phyloP scores from a whole-genome alignment of 768 basidiomycete genomes.

The Amanita subjunquillea region DNA sequence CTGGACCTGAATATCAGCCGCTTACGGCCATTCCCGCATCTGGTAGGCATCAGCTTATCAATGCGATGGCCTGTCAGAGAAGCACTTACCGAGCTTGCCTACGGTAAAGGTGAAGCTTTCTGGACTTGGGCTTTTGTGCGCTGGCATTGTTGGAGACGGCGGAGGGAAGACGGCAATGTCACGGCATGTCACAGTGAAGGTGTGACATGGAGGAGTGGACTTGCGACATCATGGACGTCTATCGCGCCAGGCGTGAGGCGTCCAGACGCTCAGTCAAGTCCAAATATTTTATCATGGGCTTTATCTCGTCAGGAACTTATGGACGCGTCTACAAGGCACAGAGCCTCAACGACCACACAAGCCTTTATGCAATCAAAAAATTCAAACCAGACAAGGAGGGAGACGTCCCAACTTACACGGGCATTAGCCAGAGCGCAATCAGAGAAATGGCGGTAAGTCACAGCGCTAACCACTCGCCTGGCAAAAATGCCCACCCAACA shows the following conservation, averaged over 20 bases:
- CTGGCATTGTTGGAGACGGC: constrained; percentile 13
- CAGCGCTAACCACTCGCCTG: not conserved
- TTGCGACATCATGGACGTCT: constrained; percentile 75
- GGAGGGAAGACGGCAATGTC: not conserved
- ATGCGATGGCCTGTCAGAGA: not conserved
- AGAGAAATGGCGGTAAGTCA: constrained; percentile 79
- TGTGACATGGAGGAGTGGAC: constrained; percentile 23
- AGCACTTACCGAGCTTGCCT: constrained; percentile 78
- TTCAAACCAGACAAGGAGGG: constrained; percentile 99
- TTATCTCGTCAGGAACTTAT: constrained; percentile 97
- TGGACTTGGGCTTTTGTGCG: constrained; percentile 25
- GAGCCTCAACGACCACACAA: constrained; percentile 57
- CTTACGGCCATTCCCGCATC: constrained; percentile 92
- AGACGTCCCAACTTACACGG: constrained; percentile 90
- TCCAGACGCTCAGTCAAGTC: constrained; percentile 57
- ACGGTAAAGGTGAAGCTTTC: constrained; percentile 89
- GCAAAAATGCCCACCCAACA: not conserved
- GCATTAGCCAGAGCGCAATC: constrained; percentile 95
- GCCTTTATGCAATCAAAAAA: constrained; percentile 94
- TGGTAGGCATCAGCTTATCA: constrained; percentile 17
- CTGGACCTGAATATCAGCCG: not conserved
- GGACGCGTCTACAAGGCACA: constrained; percentile 98
- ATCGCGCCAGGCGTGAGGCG: constrained; percentile 70
- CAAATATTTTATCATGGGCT: constrained; percentile 89
- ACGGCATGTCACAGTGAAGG: not conserved